Evolutionary conservation across 768 basidiomycete species (phyloP).

Genomic region (Mycena maculata): DNA sequence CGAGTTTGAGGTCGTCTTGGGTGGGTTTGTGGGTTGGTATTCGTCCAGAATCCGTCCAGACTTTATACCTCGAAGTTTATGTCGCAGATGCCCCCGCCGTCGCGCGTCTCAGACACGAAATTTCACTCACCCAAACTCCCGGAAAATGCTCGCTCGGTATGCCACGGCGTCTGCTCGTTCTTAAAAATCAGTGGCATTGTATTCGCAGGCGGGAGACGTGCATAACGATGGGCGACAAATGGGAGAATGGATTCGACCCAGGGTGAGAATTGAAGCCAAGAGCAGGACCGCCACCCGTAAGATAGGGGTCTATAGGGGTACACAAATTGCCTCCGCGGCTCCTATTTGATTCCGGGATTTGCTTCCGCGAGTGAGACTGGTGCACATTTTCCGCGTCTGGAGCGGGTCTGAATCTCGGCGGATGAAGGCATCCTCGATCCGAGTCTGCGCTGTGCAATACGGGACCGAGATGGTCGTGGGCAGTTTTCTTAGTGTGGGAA

Average conservation of each 20-base stretch:
- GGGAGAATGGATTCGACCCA: neutral
- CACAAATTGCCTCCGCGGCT: constrained; percentile 14
- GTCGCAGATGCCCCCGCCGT: constrained; percentile 5
- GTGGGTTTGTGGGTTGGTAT: neutral
- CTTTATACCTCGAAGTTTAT: constrained; percentile 19
- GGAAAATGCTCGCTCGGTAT: neutral
- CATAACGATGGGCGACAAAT: constrained; percentile 3
- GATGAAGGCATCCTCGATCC: too few relatives aligned
- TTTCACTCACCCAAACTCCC: neutral
- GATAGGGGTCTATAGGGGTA: too few relatives aligned
- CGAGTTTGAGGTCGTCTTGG: neutral
- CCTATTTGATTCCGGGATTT: constrained; percentile 8
- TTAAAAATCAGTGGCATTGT: neutral
- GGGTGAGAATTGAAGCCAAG: neutral
- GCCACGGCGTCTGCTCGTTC: neutral
- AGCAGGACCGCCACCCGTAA: neutral
- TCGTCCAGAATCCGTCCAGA: neutral
- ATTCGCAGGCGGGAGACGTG: neutral
- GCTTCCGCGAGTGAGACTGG: constrained; percentile 13
- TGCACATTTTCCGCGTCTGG: too few relatives aligned
- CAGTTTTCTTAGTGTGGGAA: too few relatives aligned
- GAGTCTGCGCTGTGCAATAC: too few relatives aligned
- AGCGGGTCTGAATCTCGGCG: too few relatives aligned
- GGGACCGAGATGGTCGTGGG: too few relatives aligned
- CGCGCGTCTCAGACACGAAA: constrained; percentile 14